phyloP scores from a whole-genome alignment of 1,284 basidiomycete species.

The Meira miltonrushii region DNA sequence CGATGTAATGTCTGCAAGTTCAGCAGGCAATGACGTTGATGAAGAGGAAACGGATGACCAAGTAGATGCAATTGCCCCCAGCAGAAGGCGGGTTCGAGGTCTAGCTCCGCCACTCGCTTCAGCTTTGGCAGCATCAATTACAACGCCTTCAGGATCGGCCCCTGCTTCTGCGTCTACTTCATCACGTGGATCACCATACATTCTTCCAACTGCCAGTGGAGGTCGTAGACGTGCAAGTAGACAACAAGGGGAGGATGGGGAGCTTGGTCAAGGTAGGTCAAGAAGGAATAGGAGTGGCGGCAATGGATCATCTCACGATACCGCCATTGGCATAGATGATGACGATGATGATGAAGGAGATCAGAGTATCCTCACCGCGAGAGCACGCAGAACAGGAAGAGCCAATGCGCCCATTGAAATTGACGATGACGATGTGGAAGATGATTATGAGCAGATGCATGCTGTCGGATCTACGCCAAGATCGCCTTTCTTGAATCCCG shows the following conservation, averaged over 20 bases:
- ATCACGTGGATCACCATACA: neutral
- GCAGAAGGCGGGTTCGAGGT: conserved; percentile 6
- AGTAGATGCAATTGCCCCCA: conserved; percentile 40
- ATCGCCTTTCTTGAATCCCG: conserved; percentile 13
- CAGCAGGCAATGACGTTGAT: conserved; percentile 16
- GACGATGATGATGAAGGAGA: conserved; percentile 6
- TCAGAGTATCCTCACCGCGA: neutral
- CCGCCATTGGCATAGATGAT: conserved; percentile 1
- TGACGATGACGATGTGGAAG: neutral
- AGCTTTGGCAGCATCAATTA: neutral
- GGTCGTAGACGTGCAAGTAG: conserved; percentile 2
- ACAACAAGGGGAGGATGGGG: conserved; percentile 1
- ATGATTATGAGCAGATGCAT: conserved; percentile 7
- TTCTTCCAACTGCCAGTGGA: conserved; percentile 9
- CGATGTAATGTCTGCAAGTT: neutral
- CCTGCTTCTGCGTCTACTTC: neutral
- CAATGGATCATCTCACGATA: neutral
- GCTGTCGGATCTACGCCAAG: neutral
- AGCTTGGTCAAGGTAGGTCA: neutral
- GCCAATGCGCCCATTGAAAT: neutral
- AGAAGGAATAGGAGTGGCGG: neutral
- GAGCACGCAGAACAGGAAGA: neutral
- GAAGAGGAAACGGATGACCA: conserved; percentile 36
- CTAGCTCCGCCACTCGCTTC: neutral
- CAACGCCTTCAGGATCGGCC: neutral